Percentiles rank a stretch among this genome's conserved stretches.
These are phyloP conservation scores for Suillus sp. DNA, from an alignment of 768 basidiomycete species.

Conservation along the genomic window DNA sequence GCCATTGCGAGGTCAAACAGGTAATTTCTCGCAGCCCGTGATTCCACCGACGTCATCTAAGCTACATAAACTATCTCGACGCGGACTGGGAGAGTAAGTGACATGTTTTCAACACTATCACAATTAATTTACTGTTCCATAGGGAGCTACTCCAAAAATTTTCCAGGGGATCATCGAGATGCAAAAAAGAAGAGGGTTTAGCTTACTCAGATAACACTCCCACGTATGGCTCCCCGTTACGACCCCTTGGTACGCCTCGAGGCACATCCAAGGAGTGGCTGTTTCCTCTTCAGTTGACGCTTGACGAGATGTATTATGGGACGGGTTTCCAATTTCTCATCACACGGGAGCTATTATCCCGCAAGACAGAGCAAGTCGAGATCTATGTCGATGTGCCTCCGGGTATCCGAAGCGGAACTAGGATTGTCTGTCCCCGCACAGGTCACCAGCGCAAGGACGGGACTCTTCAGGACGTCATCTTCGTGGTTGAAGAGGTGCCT, in stretches of 20 bases:
- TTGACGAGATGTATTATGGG: constrained; percentile 65
- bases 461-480: constrained; percentile 64
- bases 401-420: constrained; percentile 62
- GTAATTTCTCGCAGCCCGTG: constrained; percentile 29
- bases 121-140: constrained; percentile 11
- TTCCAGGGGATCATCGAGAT: constrained; percentile 22
- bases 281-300: constrained; percentile 60
- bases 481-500: constrained; percentile 60
- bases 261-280: constrained; percentile 60
- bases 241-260: constrained; percentile 40
- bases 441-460: constrained; percentile 67
- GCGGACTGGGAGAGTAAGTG: constrained; percentile 33
- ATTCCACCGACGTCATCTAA: constrained; percentile 31
- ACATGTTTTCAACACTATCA: neutral
- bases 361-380: constrained; percentile 52
- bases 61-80: constrained; percentile 23
- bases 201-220: constrained; percentile 21
- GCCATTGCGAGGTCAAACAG: constrained; percentile 15
- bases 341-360: constrained; percentile 54
- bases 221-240: constrained; percentile 41
- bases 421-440: constrained; percentile 59
- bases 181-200: constrained; percentile 10
- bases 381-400: constrained; percentile 62
- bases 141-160: constrained; percentile 34
- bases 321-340: constrained; percentile 59